phyloP scores from a whole-genome alignment of 2,329 filamentous ascomycete genomes.

The Dothideomycetes sp. region DNA sequence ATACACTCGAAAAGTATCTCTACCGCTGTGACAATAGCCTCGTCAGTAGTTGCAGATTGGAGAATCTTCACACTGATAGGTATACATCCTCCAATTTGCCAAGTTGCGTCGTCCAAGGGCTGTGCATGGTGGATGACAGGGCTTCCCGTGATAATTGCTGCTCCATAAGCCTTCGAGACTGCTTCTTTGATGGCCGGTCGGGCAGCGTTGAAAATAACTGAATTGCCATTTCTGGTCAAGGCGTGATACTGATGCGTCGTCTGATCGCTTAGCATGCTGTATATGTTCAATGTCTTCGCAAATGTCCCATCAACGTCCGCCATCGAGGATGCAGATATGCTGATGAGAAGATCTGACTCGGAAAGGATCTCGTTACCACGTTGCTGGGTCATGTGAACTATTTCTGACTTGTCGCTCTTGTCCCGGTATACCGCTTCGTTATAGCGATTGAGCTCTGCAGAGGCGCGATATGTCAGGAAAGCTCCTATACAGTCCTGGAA shows the following conservation, averaged over 20 bases:
- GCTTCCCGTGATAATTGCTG: conserved; percentile 70
- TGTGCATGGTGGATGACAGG: conserved; percentile 74
- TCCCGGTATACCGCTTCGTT: conserved; percentile 86
- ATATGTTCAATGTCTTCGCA: conserved; percentile 36
- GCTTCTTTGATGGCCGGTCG: conserved; percentile 82
- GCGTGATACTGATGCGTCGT: conserved; percentile 58
- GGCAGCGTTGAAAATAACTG: conserved; percentile 79
- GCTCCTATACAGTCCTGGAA: conserved; percentile 93
- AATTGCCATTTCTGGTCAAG: conserved; percentile 60
- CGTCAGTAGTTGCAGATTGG: conserved; percentile 59
- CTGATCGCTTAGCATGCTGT: conserved; percentile 63
- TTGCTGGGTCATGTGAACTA: conserved; percentile 74
- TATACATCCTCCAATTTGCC: conserved; percentile 86
- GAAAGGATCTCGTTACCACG: conserved; percentile 74
- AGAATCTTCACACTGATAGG: conserved; percentile 76
- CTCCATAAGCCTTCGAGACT: conserved; percentile 67
- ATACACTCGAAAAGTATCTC: conserved; percentile 79
- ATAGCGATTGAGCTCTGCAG: conserved; percentile 76
- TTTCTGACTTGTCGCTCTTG: conserved; percentile 84
- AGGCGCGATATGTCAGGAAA: conserved; percentile 92
- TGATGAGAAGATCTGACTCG: conserved; percentile 71
- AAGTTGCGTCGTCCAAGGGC: conserved; percentile 81
- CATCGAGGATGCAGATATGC: conserved; percentile 68
- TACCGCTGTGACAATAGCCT: conserved; percentile 64
- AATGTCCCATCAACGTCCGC: conserved; percentile 55